Evolutionary conservation across 169 alveolate species (phyloP), one percentile per base, ranked within the genome.

Genomic region (Cryptosporidium tyzzeri): DNA sequence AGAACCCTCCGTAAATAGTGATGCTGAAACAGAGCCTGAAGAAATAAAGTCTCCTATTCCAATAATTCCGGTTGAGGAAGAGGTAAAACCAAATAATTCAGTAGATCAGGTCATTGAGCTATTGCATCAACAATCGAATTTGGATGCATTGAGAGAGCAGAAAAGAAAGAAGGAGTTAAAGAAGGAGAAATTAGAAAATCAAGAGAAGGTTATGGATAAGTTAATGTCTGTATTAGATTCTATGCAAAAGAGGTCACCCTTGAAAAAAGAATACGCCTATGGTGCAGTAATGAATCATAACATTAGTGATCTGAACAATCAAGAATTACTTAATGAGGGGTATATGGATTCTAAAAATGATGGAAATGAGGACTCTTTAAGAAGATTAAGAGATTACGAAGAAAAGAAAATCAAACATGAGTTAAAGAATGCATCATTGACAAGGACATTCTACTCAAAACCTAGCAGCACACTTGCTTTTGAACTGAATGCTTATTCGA

Each of bases 171-270:
- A 35, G 58, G 71, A 73, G 4, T n/a, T 26, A 35, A 73, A 39
- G 51, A 29, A 55, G 8, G 58, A 73, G 31, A 37, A 51, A 1
- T 29, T 53, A 39, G 68, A 73, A 23, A 59, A 73, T 21, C 86
- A 73, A 23, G 86, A 73, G 31, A 26, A 9, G 37, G 33, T 73
- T 7, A 73, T 73, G 86, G 70, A 73, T 37, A 73, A 59, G 51
- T 21, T 73, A 29, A 23, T 10, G n/a, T 73, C 86, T 1, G 51
- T 73, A 26, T 39, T 73, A 35, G 53, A 44, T 41, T 73, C 86
- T 18, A 18, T 73, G 70, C 86, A 73, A 29, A 73, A 37, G 10
- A 37, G 23, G 21, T 6, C 71, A 6, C 55, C 55, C 4, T 26
- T 51, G 1, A 59, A 55, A 41, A 58, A 59, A 14, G 48, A 58